Conservation (phyloP, 495 filamentous ascomycete genomes). For the Cercophora samala region DNA sequence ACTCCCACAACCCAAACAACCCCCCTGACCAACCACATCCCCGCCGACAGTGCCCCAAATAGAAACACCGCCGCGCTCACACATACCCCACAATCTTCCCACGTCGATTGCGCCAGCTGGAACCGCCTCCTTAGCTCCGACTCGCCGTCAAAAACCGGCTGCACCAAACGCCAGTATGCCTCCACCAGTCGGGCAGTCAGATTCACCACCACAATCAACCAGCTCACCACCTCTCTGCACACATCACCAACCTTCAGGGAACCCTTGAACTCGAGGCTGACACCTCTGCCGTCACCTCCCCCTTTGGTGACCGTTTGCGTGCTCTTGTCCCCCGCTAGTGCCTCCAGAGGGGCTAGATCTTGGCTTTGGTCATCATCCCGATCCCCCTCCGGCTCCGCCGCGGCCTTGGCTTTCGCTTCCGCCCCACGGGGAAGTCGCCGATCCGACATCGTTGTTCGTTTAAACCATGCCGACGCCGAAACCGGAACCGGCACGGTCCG, state of each 20-base stretch:
- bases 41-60: slow-evolving; percentile 15
- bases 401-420: slow-evolving; percentile 13
- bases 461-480: slow-evolving; percentile 11
- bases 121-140: slow-evolving; percentile 30
- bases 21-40: slow-evolving; percentile 22
- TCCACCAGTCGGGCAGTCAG: slow-evolving; percentile 16
- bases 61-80: slow-evolving; percentile 27
- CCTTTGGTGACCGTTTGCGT: background rate
- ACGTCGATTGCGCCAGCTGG: slow-evolving; percentile 18
- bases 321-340: background rate
- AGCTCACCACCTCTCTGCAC: background rate
- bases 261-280: background rate
- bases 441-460: slow-evolving; percentile 13
- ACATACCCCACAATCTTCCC: slow-evolving; percentile 25
- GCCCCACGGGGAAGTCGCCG: slow-evolving; percentile 5
- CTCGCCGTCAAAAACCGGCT: slow-evolving; percentile 29
- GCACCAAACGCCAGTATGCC: slow-evolving; percentile 30
- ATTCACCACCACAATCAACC: slow-evolving; percentile 11
- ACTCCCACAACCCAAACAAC: slow-evolving; percentile 17
- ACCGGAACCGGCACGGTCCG: slow-evolving; percentile 8
- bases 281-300: background rate
- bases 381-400: slow-evolving; percentile 10
- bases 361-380: background rate
- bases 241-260: background rate
- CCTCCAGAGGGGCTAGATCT: background rate